phyloP scores from a whole-genome alignment of 23 red algal genomes.

The Gracilaria vermiculophylla region DNA sequence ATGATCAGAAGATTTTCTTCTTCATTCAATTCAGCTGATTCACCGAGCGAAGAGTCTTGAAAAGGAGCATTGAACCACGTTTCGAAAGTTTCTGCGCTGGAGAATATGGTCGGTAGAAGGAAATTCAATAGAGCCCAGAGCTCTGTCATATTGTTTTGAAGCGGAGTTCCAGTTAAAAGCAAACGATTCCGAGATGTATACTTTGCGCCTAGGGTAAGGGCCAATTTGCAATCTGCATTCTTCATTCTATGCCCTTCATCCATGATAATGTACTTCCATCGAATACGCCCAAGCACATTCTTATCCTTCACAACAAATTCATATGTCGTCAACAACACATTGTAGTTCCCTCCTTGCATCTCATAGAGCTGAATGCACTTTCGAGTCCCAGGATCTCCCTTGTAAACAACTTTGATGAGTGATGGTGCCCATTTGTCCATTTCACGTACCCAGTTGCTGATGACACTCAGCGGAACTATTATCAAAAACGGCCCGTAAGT shows the following conservation, averaged over 20 bases:
- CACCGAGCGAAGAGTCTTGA: constrained; percentile 73
- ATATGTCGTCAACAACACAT: constrained; percentile 93
- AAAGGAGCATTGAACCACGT: constrained; percentile 97
- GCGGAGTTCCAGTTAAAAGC: constrained; percentile 94
- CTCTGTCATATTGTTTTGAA: constrained; percentile 97
- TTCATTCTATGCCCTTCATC: constrained; percentile 99
- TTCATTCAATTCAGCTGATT: constrained; percentile 82
- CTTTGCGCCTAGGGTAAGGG: constrained; percentile 91
- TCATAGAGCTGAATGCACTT: constrained; percentile 77
- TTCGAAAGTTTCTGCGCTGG: constrained; percentile 87
- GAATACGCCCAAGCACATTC: constrained; percentile 77
- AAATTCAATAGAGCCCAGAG: constrained; percentile 99
- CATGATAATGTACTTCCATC: constrained; percentile 99
- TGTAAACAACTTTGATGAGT: constrained; percentile 85
- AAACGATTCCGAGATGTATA: constrained; percentile 94
- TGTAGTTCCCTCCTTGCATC: constrained; percentile 80
- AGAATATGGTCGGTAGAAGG: constrained; percentile 94
- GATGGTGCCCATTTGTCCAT: constrained; percentile 86
- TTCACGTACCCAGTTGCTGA: constrained; percentile 97
- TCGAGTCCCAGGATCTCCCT: constrained; percentile 76
- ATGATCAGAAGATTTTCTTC: constrained; percentile 96
- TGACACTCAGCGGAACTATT: constrained; percentile 85
- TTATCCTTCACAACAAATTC: constrained; percentile 94
- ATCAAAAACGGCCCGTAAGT: constrained; percentile 85
- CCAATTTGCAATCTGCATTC: constrained; percentile 96